Conservation (phyloP, 1,284 basidiomycete species). For the Taiwanofungus camphoratus region DNA sequence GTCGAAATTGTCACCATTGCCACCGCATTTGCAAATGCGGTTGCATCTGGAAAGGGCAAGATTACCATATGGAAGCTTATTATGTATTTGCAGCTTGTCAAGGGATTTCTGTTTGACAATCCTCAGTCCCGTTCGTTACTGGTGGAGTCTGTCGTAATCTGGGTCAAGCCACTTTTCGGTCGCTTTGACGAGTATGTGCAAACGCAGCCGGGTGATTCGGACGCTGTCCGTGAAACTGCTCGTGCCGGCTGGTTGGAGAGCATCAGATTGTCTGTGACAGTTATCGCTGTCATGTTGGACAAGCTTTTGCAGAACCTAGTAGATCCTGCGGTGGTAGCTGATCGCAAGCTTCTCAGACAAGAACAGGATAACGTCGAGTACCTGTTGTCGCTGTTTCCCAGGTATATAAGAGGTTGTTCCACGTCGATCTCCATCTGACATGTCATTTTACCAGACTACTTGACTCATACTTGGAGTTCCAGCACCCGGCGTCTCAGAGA, state of each 20-base stretch:
- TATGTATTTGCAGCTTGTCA: constrained; percentile 89
- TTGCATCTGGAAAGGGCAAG: constrained; percentile 77
- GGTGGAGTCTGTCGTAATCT: constrained; percentile 84
- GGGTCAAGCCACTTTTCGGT: constrained; percentile 97
- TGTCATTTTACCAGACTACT: constrained; percentile 47
- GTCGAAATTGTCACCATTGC: constrained; percentile 83
- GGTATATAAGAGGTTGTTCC: constrained; percentile 35
- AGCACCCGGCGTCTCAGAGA: constrained; percentile 58
- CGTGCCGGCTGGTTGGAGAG: constrained; percentile 90
- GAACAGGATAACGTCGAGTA: constrained; percentile 95
- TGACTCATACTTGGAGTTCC: constrained; percentile 85
- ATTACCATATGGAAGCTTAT: constrained; percentile 91
- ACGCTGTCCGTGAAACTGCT: constrained; percentile 62
- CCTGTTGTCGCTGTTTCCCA: constrained; percentile 81
- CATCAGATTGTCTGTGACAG: constrained; percentile 77
- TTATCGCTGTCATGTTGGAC: constrained; percentile 88
- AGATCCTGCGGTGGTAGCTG: constrained; percentile 55
- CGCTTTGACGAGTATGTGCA: constrained; percentile 78
- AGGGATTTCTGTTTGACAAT: constrained; percentile 84
- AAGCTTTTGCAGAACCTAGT: constrained; percentile 81
- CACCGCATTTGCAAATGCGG: constrained; percentile 83
- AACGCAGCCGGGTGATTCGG: constrained; percentile 56
- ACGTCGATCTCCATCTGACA: constrained; percentile 16
- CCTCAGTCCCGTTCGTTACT: constrained; percentile 74
- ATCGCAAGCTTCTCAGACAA: constrained; percentile 59